These are phyloP conservation scores for Picochlorum sp. DNA, from an alignment of 139 green algal genomes.

Conservation along the genomic window DNA sequence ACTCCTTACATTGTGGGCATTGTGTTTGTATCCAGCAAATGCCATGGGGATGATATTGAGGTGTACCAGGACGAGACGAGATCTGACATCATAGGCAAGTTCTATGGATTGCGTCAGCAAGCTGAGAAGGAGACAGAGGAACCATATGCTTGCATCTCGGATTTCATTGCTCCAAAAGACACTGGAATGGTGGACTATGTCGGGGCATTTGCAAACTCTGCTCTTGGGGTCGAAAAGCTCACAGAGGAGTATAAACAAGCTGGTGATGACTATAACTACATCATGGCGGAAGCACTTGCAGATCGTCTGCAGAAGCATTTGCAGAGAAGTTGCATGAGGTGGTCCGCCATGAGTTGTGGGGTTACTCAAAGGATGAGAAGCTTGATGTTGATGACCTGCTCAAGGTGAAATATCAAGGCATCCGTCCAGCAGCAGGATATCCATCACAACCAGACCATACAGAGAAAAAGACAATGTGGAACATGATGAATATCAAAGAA, in stretches of 20 bases:
- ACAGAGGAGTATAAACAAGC: slow-evolving; percentile 61
- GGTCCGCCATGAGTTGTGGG: slow-evolving; percentile 85
- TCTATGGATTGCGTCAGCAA: slow-evolving; percentile 73
- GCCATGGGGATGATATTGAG: slow-evolving; percentile 90
- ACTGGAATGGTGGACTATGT: slow-evolving; percentile 86
- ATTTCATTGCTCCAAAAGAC: slow-evolving; percentile 92
- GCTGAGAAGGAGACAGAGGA: slow-evolving; percentile 80
- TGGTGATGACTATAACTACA: slow-evolving; percentile 86
- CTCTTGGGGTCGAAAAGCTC: slow-evolving; percentile 83
- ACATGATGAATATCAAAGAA: slow-evolving; percentile 76
- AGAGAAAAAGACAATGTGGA: slow-evolving; percentile 96
- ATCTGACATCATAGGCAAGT: slow-evolving; percentile 29
- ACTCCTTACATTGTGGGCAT: slow-evolving; percentile 72
- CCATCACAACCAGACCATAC: slow-evolving; percentile 97
- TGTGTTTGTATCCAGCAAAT: slow-evolving; percentile 86
- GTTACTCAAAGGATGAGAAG: slow-evolving; percentile 82
- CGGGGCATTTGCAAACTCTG: slow-evolving; percentile 86
- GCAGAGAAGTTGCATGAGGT: slow-evolving; percentile 92
- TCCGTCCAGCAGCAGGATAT: slow-evolving; percentile 95
- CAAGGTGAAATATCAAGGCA: slow-evolving; percentile 98
- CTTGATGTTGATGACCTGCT: slow-evolving; percentile 87
- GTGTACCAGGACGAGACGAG: slow-evolving; percentile 70
- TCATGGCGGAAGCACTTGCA: slow-evolving; percentile 97
- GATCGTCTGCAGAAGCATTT: slow-evolving; percentile 95
- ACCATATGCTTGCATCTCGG: slow-evolving; percentile 82